These are phyloP conservation scores for Salix suchowensis DNA, from an alignment of 345 rosid species.

Conservation along the genomic window DNA sequence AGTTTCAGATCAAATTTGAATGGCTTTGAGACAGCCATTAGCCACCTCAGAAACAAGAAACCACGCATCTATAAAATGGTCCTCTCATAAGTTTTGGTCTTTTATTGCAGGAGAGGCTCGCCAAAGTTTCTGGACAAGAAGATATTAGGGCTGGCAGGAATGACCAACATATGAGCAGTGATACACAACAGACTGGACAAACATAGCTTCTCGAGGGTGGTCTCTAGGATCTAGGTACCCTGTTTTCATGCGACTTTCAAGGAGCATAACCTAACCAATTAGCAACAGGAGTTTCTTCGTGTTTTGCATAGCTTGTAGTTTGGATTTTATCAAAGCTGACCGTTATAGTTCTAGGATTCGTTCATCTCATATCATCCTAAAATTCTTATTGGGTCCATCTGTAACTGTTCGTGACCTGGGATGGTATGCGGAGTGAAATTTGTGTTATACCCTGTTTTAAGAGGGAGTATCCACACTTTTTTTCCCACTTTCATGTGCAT, in stretches of 20 bases:
- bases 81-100: background rate
- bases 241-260: background rate
- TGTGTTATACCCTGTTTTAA: slow-evolving; percentile 15
- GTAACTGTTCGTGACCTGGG: slow-evolving; percentile 8
- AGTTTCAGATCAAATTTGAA: background rate
- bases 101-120: slow-evolving; percentile 63
- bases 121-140: slow-evolving; percentile 51
- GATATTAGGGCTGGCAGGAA: slow-evolving; percentile 43
- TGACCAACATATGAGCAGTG: slow-evolving; percentile 38
- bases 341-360: slow-evolving; percentile 14
- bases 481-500: background rate
- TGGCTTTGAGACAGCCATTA: background rate
- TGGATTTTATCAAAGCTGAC: slow-evolving; percentile 11
- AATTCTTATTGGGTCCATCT: background rate
- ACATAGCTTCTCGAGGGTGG: slow-evolving; percentile 9
- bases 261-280: slow-evolving; percentile 20
- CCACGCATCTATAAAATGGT: background rate
- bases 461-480: slow-evolving; percentile 16
- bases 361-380: slow-evolving; percentile 7
- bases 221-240: slow-evolving; percentile 12
- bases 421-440: slow-evolving; percentile 14
- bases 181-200: slow-evolving; percentile 24
- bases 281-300: slow-evolving; percentile 11
- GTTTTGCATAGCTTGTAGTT: slow-evolving; percentile 18
- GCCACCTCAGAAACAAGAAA: background rate